Base-by-base conservation (phyloP, 805 yeast species). In the Candida multigemmis region DNA sequence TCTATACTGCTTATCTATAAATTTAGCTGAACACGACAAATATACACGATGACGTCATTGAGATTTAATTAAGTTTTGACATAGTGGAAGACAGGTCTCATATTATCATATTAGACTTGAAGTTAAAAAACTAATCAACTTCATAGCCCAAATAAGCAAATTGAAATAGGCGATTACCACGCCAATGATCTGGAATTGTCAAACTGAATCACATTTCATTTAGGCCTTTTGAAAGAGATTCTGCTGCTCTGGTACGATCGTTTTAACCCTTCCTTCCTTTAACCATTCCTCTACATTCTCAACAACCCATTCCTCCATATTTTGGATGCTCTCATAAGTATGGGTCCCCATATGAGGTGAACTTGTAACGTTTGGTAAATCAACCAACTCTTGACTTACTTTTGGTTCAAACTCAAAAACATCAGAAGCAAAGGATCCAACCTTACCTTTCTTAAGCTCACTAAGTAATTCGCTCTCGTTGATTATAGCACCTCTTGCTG, bases 301-400 rank as follows among this genome's bases (percentile, higher is more conserved):
- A 15, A 82, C 74, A 17, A 78, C 84, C 48, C 72, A 72, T 40
- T 71, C 74, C 56, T 87, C 96, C 95, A 91, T 83, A 40, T 69
- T 68, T 39, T 63, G 56, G 44, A 80, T 71, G 3, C 94, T 80
- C 53, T 85, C 93, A 27, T 55, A 53, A 4, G 89, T 63, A 47
- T 74, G 75, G 0, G 95, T 83, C 15, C 95, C 96, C 79, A 83
- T 75, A 50, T 86, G 96, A 10, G 96, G 96, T 38, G 82, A 59
- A 19, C 82, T 70, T 8, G 80, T 64, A n/a, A 76, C 83, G 36
- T 78, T 77, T 9, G 82, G 80, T 53, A 78, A 53, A 16, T 60
- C 56, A 25, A 68, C 53, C 36, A 81, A 56, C 34, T 79, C 86
- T 44, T 66, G 53, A 22, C 78, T 67, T n/a, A 74, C 79, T 36